These are phyloP conservation scores for Talaromyces sp. DNA, from an alignment of 2,329 filamentous ascomycete species.

Conservation along the genomic window DNA sequence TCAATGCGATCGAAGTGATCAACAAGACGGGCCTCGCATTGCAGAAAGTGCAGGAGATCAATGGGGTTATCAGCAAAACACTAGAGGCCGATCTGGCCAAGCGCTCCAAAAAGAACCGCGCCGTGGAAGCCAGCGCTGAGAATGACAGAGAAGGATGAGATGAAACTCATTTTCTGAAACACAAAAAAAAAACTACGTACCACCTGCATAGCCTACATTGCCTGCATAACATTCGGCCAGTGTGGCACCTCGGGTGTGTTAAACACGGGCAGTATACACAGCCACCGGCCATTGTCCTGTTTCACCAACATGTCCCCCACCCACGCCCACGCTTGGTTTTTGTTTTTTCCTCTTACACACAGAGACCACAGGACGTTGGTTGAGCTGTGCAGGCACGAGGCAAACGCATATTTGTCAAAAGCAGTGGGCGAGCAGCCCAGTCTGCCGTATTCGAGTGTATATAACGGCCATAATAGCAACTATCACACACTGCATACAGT, in stretches of 20 bases:
- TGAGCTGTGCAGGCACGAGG: not conserved
- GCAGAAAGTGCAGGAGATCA: slow-evolving; percentile 75
- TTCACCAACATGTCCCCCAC: slow-evolving; percentile 1
- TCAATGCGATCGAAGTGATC: slow-evolving; percentile 74
- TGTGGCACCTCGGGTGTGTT: not conserved
- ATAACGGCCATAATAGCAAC: not conserved
- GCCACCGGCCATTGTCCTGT: not conserved
- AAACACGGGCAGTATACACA: not conserved
- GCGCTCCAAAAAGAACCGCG: slow-evolving; percentile 61
- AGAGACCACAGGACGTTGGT: not conserved
- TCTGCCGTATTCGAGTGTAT: not conserved
- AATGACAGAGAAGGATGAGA: slow-evolving; percentile 64
- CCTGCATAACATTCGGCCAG: not conserved
- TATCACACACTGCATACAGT: not conserved
- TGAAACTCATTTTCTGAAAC: not conserved
- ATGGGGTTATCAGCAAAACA: slow-evolving; percentile 64
- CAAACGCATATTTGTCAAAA: not conserved
- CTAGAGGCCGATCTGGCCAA: slow-evolving; percentile 70
- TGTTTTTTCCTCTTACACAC: not conserved
- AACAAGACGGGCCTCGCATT: slow-evolving; percentile 70
- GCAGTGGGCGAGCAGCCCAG: not conserved
- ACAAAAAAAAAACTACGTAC: not conserved
- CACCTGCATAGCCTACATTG: not conserved
- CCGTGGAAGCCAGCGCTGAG: slow-evolving; percentile 76
- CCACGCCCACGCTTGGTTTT: not conserved